Evolutionary conservation across 306 rosid species (phyloP), one percentile per base, ranked within the genome.

Genomic region (Pyrus bretschneideri): DNA sequence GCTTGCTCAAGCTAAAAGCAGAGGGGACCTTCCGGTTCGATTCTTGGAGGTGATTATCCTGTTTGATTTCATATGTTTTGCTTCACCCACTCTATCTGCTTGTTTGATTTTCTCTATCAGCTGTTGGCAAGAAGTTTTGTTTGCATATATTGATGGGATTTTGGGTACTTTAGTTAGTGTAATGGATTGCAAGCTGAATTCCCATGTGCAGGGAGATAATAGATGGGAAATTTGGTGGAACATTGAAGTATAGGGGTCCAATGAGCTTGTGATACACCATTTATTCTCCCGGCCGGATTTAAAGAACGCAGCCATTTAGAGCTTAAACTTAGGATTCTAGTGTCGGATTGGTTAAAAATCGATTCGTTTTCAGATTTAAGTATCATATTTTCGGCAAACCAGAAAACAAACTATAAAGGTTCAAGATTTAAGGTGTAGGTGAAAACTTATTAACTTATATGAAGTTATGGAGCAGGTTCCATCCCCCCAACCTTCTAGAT

Each of bases 21-120:
- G 98, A 76, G 98, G 98, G 15, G 87, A 88, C 14, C 85, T 95
- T 3, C 89, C 96, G 0, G 73, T 83, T 72, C 89, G 84, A 60
- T 95, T 92, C 69, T 85, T 95, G 23, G 77, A 88, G 90, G 97
- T 89, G 21, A 79, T 49, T 25, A 25, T 72, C 44, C 63, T 33
- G 21, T 17, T 67, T 27, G 12, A 38, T 49, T 61, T 23, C 52
- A 69, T 8, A 2, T 58, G 23, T 30, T 5, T 15, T 46, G 31
- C 21, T 18, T 21, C 11, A 4, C 11, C 60, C 78, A 76, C 80
- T 68, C 70, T 21, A 67, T 9, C 27, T 76, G 82, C 68, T 78
- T 77, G 80, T 69, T 51, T 73, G 14, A 4, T 51, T 9, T 11
- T 67, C 74, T 33, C 14, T 17, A 6, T 8, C 29, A 60, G 4